phyloP scores from a whole-genome alignment of 345 rosid genomes.

The Syzygium jambos region DNA sequence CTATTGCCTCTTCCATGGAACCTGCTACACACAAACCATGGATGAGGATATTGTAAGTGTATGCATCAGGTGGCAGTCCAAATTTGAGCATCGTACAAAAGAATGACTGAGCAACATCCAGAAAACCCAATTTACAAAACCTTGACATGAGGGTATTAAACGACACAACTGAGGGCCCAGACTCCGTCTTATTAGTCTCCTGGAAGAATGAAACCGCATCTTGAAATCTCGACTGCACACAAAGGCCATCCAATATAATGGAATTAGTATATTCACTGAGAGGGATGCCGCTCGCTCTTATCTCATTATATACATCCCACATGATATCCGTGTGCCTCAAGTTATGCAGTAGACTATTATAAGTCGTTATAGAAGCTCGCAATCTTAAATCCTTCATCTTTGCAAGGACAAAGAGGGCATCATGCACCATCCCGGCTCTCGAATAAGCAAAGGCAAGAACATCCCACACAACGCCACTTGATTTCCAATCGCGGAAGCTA shows the following conservation, averaged over 20 bases:
- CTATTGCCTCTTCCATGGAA: conserved; percentile 62
- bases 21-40: conserved; percentile 65
- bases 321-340: conserved; percentile 48
- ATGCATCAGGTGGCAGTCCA: conserved; percentile 59
- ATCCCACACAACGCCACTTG: conserved; percentile 58
- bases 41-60: conserved; percentile 74
- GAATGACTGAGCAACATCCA: conserved; percentile 55
- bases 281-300: conserved; percentile 21
- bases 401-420: conserved; percentile 52
- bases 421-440: conserved; percentile 58
- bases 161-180: conserved; percentile 55
- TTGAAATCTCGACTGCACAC: conserved; percentile 47
- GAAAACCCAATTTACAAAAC: conserved; percentile 59
- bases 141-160: conserved; percentile 65
- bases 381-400: conserved; percentile 61
- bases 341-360: conserved; percentile 55
- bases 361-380: conserved; percentile 45
- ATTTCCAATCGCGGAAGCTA: conserved; percentile 42
- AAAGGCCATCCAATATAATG: conserved; percentile 61
- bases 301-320: conserved; percentile 54
- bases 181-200: conserved; percentile 26
- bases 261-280: conserved; percentile 46
- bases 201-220: conserved; percentile 50
- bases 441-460: conserved; percentile 59
- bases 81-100: conserved; percentile 61